Evolutionary conservation across 1,284 basidiomycete species (phyloP).

Genomic region (Polyporus tsugae): DNA sequence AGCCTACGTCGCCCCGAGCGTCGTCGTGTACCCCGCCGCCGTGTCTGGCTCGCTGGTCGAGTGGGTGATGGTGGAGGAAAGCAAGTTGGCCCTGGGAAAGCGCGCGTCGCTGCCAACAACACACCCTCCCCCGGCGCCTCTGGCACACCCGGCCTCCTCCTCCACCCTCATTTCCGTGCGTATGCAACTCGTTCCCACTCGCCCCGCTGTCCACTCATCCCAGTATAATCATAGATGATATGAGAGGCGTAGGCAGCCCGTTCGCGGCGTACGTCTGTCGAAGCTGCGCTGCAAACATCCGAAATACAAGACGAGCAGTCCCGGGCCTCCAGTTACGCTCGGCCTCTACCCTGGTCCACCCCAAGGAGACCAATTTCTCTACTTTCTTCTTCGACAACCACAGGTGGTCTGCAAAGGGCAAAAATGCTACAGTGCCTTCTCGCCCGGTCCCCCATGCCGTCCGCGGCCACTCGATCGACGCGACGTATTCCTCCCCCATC

Average conservation of each 20-base stretch:
- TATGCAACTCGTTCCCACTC: slow-evolving; percentile 2
- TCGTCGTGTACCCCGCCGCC: slow-evolving; percentile 24
- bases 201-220: not conserved
- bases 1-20: slow-evolving; percentile 28
- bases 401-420: slow-evolving; percentile 46
- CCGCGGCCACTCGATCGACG: slow-evolving; percentile 25
- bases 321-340: slow-evolving; percentile 23
- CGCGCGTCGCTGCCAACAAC: slow-evolving; percentile 5
- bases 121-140: slow-evolving; percentile 10
- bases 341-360: slow-evolving; percentile 34
- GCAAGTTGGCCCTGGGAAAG: slow-evolving; percentile 26
- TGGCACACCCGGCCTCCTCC: slow-evolving; percentile 9
- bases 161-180: slow-evolving; percentile 7
- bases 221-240: slow-evolving; percentile 12
- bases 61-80: slow-evolving; percentile 30
- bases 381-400: slow-evolving; percentile 70
- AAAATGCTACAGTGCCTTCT: slow-evolving; percentile 24
- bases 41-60: slow-evolving; percentile 21
- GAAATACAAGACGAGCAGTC: slow-evolving; percentile 18
- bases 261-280: slow-evolving; percentile 31
- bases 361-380: slow-evolving; percentile 48
- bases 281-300: slow-evolving; percentile 30
- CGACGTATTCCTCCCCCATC: slow-evolving; percentile 25
- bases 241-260: slow-evolving; percentile 20
- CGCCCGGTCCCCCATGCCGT: slow-evolving; percentile 16